Evolutionary conservation across 176 grass and related monocot species (phyloP).

Genomic region (Alloteropsis semialata): DNA sequence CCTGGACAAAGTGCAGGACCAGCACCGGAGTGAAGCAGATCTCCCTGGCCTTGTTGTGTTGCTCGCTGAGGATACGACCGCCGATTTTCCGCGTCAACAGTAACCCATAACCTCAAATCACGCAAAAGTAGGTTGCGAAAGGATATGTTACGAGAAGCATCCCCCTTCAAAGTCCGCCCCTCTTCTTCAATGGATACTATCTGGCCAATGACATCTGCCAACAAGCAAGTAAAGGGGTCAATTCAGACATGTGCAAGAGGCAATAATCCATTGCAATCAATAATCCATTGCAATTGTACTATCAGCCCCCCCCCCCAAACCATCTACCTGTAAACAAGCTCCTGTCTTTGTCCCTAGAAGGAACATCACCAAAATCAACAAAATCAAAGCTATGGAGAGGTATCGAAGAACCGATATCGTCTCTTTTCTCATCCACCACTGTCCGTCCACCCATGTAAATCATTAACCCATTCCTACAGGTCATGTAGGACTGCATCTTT

Average conservation of each 20-base stretch:
- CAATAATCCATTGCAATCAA: neutral
- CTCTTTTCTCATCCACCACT: neutral
- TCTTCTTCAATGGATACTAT: neutral
- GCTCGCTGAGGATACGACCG: too few relatives aligned
- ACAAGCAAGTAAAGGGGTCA: neutral
- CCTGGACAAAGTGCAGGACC: too few relatives aligned
- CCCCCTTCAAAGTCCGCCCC: neutral
- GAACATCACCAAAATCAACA: conserved; percentile 8
- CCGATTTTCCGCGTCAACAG: too few relatives aligned
- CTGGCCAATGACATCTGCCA: conserved; percentile 21
- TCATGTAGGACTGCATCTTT: neutral
- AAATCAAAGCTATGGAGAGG: conserved; percentile 16
- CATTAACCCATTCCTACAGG: neutral
- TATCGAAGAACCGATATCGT: neutral
- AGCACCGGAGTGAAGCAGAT: too few relatives aligned
- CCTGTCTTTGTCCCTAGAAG: neutral
- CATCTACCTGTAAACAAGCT: conserved; percentile 4
- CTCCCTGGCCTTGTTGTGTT: too few relatives aligned
- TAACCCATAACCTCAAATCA: conserved; percentile 11
- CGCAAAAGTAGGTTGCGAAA: neutral
- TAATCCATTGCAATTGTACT: neutral
- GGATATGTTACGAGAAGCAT: neutral
- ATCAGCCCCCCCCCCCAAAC: neutral
- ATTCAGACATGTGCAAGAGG: neutral
- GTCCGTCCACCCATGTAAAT: neutral